These are phyloP conservation scores for Xerocomus minutiporus DNA, from an alignment of 1,284 basidiomycete species.

Conservation along the genomic window DNA sequence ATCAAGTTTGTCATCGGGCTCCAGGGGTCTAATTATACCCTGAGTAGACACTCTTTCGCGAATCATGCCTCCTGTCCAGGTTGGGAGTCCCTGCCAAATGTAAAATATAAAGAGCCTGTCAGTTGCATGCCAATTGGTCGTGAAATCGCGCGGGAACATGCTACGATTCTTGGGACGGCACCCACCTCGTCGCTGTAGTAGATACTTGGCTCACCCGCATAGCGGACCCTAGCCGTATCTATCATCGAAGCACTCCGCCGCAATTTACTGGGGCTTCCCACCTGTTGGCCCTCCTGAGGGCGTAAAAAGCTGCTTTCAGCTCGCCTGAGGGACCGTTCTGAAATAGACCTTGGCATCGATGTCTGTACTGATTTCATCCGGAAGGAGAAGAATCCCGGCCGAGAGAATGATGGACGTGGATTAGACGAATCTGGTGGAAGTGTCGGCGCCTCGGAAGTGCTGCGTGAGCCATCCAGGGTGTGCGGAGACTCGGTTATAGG, in stretches of 20 bases:
- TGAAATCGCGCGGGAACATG: not conserved
- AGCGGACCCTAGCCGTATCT: slow-evolving; percentile 30
- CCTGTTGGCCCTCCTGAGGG: slow-evolving; percentile 35
- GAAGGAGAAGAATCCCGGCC: slow-evolving; percentile 12
- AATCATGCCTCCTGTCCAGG: slow-evolving; percentile 57
- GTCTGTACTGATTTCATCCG: slow-evolving; percentile 13
- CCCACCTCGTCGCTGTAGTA: slow-evolving; percentile 25
- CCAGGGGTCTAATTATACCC: slow-evolving; percentile 77
- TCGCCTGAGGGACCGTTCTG: slow-evolving; percentile 13
- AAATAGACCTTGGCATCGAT: slow-evolving; percentile 14
- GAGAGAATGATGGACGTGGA: slow-evolving; percentile 12
- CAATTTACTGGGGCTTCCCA: slow-evolving; percentile 46
- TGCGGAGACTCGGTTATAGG: not conserved
- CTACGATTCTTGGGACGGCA: not conserved
- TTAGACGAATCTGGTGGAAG: not conserved
- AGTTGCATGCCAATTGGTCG: not conserved
- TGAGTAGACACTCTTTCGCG: slow-evolving; percentile 82
- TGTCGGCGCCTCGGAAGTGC: not conserved
- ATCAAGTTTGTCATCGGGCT: slow-evolving; percentile 61
- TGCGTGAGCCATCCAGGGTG: not conserved
- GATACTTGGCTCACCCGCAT: slow-evolving; percentile 59
- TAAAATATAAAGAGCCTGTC: not conserved
- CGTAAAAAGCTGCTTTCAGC: slow-evolving; percentile 1
- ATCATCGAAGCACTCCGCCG: slow-evolving; percentile 23
- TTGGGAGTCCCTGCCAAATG: slow-evolving; percentile 30